These are phyloP conservation scores for Eutrema heterophyllum DNA, from an alignment of 345 rosid genomes.

Conservation along the genomic window DNA sequence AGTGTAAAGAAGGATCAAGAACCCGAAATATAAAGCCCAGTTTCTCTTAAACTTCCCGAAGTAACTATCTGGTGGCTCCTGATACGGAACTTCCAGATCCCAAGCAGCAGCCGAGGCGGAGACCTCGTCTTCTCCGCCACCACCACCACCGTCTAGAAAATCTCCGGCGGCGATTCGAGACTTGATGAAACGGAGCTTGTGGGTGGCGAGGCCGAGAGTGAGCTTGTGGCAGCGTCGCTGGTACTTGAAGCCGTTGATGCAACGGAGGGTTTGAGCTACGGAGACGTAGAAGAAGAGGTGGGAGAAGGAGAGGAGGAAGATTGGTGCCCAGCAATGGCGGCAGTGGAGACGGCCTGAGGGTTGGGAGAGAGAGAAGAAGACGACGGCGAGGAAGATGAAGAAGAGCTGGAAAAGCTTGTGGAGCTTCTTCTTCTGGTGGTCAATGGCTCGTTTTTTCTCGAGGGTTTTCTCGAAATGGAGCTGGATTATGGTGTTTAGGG, in stretches of 20 bases:
- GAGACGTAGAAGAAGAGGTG: slow-evolving; percentile 92
- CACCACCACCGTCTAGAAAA: slow-evolving; percentile 21
- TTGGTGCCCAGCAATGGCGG: slow-evolving; percentile 92
- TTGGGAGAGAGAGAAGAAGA: slow-evolving; percentile 56
- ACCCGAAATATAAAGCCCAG: slow-evolving; percentile 92
- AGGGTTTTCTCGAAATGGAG: slow-evolving; percentile 98
- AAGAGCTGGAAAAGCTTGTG: slow-evolving; percentile 86
- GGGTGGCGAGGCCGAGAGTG: slow-evolving; percentile 85
- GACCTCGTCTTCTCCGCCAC: slow-evolving; percentile 35
- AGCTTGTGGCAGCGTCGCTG: slow-evolving; percentile 97
- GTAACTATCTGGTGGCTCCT: slow-evolving; percentile 91
- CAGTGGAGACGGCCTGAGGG: slow-evolving; percentile 64
- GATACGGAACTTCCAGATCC: slow-evolving; percentile 93
- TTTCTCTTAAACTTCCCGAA: slow-evolving; percentile 94
- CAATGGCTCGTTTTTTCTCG: slow-evolving; percentile 87
- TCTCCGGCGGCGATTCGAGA: slow-evolving; percentile 44
- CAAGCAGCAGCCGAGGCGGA: slow-evolving; percentile 31
- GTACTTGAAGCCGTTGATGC: slow-evolving; percentile 97
- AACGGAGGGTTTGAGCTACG: slow-evolving; percentile 84
- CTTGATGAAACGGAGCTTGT: slow-evolving; percentile 80
- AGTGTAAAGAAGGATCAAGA: slow-evolving; percentile 74
- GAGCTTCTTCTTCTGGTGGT: slow-evolving; percentile 93
- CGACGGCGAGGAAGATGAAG: slow-evolving; percentile 76
- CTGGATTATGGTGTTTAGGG: slow-evolving; percentile 88
- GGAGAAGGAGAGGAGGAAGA: slow-evolving; percentile 68